Conservation (phyloP, 75 land plant genomes). For the Isoetes taiwanensis region DNA sequence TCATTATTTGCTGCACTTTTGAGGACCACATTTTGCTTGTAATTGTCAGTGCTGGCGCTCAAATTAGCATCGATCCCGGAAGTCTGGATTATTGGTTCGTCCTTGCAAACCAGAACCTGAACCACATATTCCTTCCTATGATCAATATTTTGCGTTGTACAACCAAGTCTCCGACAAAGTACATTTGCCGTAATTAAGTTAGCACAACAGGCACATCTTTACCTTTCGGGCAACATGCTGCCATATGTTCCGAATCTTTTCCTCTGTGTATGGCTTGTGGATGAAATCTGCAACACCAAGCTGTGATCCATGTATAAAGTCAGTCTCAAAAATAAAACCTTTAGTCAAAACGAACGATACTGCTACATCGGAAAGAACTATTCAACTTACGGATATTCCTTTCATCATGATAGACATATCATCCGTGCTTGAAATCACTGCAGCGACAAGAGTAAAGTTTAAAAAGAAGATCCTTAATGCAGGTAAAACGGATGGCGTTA, state of each 20-base stretch:
- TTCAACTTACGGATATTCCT: slow-evolving; percentile 4
- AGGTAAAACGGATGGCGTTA: no score
- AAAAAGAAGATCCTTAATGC: no score
- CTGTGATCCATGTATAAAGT: neutral
- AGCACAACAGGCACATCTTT: neutral
- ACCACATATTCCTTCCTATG: no score
- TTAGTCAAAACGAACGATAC: neutral
- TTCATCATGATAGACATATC: neutral
- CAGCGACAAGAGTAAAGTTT: no score
- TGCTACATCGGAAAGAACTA: neutral
- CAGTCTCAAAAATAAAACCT: neutral
- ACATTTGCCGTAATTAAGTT: neutral
- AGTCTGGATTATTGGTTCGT: neutral
- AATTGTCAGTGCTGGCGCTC: neutral
- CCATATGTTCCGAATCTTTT: neutral
- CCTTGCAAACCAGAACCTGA: no score
- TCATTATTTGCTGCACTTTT: no score
- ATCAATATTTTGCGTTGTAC: no score
- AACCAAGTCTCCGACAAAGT: neutral
- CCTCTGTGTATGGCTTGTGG: slow-evolving; percentile 5
- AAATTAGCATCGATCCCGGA: neutral
- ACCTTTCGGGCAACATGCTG: slow-evolving; percentile 7
- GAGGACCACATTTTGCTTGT: neutral
- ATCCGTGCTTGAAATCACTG: slow-evolving; percentile 4
- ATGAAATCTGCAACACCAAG: neutral